Evolutionary conservation across 352 stramenopile genomes (phyloP).

Genomic region (Phytophthora parvispora): DNA sequence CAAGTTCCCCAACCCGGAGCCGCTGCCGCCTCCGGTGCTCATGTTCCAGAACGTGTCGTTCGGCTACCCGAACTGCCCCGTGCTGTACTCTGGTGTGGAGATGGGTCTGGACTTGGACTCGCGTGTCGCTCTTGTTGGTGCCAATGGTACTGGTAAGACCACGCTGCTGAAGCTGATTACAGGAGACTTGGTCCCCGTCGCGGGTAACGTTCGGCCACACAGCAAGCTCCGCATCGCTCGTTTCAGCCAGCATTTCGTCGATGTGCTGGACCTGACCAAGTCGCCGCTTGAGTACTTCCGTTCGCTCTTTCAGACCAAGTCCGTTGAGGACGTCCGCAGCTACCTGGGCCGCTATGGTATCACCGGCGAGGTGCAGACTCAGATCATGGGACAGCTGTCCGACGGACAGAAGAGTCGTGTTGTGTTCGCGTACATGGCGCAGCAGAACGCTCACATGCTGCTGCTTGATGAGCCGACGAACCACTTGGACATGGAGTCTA

Average conservation of each 20-base stretch:
- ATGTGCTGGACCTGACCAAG: conserved; percentile 97
- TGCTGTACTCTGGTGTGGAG: conserved; percentile 95
- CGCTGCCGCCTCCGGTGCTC: conserved; percentile 96
- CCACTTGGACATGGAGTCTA: conserved; percentile 96
- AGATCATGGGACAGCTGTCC: conserved; percentile 97
- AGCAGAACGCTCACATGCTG: conserved; percentile 98
- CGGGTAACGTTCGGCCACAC: conserved; percentile 97
- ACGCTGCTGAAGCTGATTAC: conserved; percentile 99
- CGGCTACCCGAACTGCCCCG: conserved; percentile 92
- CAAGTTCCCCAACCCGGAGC: conserved; percentile 97
- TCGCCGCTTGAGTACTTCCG: conserved; percentile 98
- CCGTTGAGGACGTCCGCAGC: conserved; percentile 95
- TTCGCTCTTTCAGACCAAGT: conserved; percentile 94
- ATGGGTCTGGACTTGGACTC: conserved; percentile 98
- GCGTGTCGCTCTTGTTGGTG: conserved; percentile 97
- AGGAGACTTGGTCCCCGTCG: conserved; percentile 94
- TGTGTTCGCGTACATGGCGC: conserved; percentile 98
- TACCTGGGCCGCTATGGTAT: conserved; percentile 98
- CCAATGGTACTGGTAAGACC: conserved; percentile 97
- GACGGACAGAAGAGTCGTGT: conserved; percentile 98
- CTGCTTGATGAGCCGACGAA: conserved; percentile 93
- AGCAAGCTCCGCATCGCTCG: conserved; percentile 96
- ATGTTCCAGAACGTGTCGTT: conserved; percentile 99
- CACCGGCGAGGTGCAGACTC: conserved; percentile 96
- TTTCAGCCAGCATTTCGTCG: conserved; percentile 99